Base-by-base conservation (phyloP, 2,329 filamentous ascomycete genomes). In the Pseudogymnoascus sp. region DNA sequence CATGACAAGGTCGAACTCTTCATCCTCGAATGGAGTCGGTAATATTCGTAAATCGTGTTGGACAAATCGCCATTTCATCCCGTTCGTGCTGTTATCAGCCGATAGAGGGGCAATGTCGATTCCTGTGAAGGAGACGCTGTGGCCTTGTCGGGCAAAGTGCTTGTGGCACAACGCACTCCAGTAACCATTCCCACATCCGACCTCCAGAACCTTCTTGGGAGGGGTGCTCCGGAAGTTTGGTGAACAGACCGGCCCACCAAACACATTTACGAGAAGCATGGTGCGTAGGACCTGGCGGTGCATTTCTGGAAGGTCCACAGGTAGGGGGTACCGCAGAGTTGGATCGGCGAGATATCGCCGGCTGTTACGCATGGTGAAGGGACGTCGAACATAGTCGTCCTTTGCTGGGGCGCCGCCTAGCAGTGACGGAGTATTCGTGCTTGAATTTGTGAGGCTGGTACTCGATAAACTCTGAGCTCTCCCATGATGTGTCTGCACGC, bases 121-220 rank as follows among this genome's bases (percentile, higher is more conserved):
- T 1, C 92, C 93, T 0, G 89, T 90, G 73, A 96, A 96, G 4
- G 85, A 84, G 21, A 96, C 87, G 4, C 81, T 77, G 72, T 89
- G 83, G 13, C 91, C 91, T 63, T 84, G 80, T 60, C 85, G 82
- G 64, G 83, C 81, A 73, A 93, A 91, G 76, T 90, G 89, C 37
- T 90, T 85, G 75, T 96, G 89, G 74, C 91, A 96, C 79, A 92
- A 87, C 76, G 90, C 88, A 70, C 90, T 93, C 93, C 93, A 97
- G 73, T 96, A 90, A 23, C 86, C 93, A 19, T 89, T 89, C 16
- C 93, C 93, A 75, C 93, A 98, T 31, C 88, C 92, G 36, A 97
- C 77, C 73, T 98, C 93, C 23, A 98, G 81, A 28, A 98, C 88
- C 68, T 86, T 87, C 70, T 82, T 83, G 0, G 93, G 93, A 19